phyloP scores from a whole-genome alignment of 2,329 filamentous ascomycete species.

The Cladosporium sp. region DNA sequence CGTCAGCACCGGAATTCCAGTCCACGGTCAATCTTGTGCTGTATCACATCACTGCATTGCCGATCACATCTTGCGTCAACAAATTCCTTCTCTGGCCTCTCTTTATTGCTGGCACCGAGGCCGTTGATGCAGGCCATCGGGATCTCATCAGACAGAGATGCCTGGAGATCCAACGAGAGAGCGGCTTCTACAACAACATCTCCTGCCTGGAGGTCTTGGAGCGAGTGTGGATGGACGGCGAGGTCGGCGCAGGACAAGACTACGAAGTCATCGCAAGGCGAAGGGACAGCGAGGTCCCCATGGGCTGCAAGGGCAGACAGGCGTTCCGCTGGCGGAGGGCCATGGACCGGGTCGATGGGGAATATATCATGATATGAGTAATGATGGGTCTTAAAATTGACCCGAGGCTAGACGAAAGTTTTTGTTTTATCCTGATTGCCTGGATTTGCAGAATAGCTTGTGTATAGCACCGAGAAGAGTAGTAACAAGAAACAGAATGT shows the following conservation, averaged over 20 bases:
- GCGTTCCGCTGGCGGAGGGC: slow-evolving; percentile 53
- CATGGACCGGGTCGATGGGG: slow-evolving; percentile 54
- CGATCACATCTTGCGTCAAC: slow-evolving; percentile 70
- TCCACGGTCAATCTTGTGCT: slow-evolving; percentile 79
- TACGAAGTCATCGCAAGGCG: slow-evolving; percentile 33
- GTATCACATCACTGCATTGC: slow-evolving; percentile 78
- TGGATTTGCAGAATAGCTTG: background rate
- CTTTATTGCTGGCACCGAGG: slow-evolving; percentile 88
- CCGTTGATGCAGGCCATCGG: slow-evolving; percentile 77
- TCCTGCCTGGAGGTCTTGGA: slow-evolving; percentile 83
- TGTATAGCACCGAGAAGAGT: slow-evolving; percentile 2
- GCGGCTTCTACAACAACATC: slow-evolving; percentile 91
- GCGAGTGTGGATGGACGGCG: slow-evolving; percentile 67
- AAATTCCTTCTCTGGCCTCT: slow-evolving; percentile 94
- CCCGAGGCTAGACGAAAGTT: slow-evolving; percentile 20
- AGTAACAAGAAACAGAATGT: slow-evolving; percentile 4
- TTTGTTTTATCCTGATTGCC: background rate
- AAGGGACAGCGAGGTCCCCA: slow-evolving; percentile 21
- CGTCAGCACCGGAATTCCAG: slow-evolving; percentile 76
- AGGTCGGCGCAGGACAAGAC: slow-evolving; percentile 31
- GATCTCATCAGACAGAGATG: slow-evolving; percentile 78
- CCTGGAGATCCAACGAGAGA: slow-evolving; percentile 81
- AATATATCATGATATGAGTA: slow-evolving; percentile 54
- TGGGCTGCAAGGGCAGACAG: slow-evolving; percentile 33
- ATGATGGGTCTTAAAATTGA: background rate